Base-by-base conservation (phyloP, 2,329 filamentous ascomycete genomes). In the Penicillium griseofulvum region DNA sequence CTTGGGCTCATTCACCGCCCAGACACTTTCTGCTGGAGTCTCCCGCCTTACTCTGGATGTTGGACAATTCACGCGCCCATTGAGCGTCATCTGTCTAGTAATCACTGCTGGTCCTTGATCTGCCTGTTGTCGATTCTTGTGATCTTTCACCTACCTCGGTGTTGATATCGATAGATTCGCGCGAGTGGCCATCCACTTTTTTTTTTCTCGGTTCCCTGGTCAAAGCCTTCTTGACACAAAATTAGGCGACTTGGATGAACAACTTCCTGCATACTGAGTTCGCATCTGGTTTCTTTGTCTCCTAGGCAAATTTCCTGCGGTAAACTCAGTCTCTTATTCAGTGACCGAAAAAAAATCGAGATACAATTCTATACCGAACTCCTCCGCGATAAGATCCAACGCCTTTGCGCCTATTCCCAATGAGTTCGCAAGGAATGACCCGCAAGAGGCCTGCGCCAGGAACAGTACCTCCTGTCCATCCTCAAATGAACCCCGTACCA, bases 361-460 rank as follows among this genome's bases (percentile, higher is more conserved):
- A 54, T 38, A 29, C 31, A 51, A 45, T 51, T 33, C 19, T 8
- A 51, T 28, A 19, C 34, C 34, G 41, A 31, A 33, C 28, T 45
- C 29, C 28, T 53, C 46, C 55, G 48, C 51, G 57, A 56, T 48
- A 52, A 56, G 50, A 52, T 48, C 26, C 33, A 51, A 46, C 41
- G 28, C 34, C 52, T 46, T 33, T 33, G 41, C 52, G 39, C 17
- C 14, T 28, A 26, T 57, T 59, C 58, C 62, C 50, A 53, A 77
- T 76, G 74, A 68, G 71, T 50, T 72, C 75, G 22, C 74, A 78
- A 68, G 71, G 73, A 47, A 66, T 74, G 39, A 76, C 74, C 49
- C 79, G 89, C 73, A 94, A 94, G 78, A 83, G 90, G 71, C 80
- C 87, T 63, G 89, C 89, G 44, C 87, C 89, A 54, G 89, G 87